A percentile compares a stretch with the other conserved stretches of the same genome.
Evolutionary conservation across 1,139 yeast species (phyloP).

Genomic region (Scheffersomyces segobiensis): DNA sequence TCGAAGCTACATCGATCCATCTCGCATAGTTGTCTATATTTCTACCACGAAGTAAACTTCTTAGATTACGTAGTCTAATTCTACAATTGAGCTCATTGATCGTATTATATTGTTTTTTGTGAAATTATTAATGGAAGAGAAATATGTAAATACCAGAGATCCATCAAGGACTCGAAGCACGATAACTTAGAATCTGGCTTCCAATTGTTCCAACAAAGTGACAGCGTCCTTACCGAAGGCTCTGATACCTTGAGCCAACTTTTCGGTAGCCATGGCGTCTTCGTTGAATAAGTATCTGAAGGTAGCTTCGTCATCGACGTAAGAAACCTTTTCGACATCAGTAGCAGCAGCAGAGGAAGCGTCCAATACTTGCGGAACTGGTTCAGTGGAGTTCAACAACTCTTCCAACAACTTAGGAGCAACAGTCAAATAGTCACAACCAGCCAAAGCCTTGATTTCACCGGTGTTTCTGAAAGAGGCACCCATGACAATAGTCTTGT

Average conservation of each 20-base stretch:
- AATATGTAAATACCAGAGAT: not conserved
- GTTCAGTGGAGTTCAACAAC: constrained; percentile 72
- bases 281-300: constrained; percentile 93
- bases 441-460: constrained; percentile 96
- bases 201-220: constrained; percentile 78
- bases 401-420: constrained; percentile 92
- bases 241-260: constrained; percentile 97
- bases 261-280: constrained; percentile 98
- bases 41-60: no score
- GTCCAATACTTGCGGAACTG: constrained; percentile 80
- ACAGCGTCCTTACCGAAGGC: constrained; percentile 92
- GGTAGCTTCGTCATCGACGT: constrained; percentile 78
- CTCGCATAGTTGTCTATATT: no score
- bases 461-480: constrained; percentile 99
- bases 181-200: constrained; percentile 60
- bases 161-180: not conserved
- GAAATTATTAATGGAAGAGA: not conserved
- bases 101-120: not conserved
- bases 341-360: constrained; percentile 55
- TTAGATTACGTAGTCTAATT: not conserved
- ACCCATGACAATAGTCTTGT: constrained; percentile 99
- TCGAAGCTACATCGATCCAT: no score
- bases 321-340: constrained; percentile 71
- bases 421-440: constrained; percentile 95
- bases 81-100: not conserved